Conservation (phyloP, 106 monocot genomes). For the Acorus gramineus region DNA sequence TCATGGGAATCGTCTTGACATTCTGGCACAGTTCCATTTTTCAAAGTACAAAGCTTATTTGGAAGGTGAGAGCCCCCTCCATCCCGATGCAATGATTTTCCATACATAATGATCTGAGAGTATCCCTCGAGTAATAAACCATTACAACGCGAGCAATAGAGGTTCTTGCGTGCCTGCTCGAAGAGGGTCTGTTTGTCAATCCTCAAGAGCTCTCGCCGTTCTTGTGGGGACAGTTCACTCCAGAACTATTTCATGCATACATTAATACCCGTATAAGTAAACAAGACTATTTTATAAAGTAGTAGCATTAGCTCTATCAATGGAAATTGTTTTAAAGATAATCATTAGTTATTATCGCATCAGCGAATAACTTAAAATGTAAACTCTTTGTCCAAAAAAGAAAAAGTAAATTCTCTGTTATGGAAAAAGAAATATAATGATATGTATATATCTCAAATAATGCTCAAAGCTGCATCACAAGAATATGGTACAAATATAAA, state of each 20-base stretch:
- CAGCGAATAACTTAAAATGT: too few relatives aligned
- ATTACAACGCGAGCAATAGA: constrained; percentile 97
- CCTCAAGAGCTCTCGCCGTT: constrained; percentile 56
- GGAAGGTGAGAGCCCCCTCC: constrained; percentile 6
- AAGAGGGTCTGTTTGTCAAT: constrained; percentile 88
- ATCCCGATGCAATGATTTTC: constrained; percentile 69
- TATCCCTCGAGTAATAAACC: constrained; percentile 88
- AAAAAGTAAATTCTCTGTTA: too few relatives aligned
- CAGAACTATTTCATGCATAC: constrained; percentile 52
- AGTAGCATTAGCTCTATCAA: too few relatives aligned
- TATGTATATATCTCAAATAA: too few relatives aligned
- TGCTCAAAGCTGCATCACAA: too few relatives aligned
- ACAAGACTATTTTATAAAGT: not conserved
- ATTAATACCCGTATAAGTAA: not conserved
- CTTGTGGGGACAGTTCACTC: constrained; percentile 52
- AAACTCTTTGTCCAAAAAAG: too few relatives aligned
- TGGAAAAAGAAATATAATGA: too few relatives aligned
- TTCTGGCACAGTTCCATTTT: constrained; percentile 16
- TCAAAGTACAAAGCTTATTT: constrained; percentile 15
- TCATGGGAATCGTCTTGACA: constrained; percentile 36
- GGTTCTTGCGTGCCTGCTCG: constrained; percentile 85
- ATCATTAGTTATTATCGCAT: too few relatives aligned
- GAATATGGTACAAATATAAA: too few relatives aligned
- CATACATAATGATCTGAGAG: constrained; percentile 73
- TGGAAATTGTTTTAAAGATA: too few relatives aligned